A percentile compares a stretch with the other conserved stretches of the same genome.
phyloP scores from a whole-genome alignment of 176 grass and related monocot genomes.

The Urochloa ruziziensis region DNA sequence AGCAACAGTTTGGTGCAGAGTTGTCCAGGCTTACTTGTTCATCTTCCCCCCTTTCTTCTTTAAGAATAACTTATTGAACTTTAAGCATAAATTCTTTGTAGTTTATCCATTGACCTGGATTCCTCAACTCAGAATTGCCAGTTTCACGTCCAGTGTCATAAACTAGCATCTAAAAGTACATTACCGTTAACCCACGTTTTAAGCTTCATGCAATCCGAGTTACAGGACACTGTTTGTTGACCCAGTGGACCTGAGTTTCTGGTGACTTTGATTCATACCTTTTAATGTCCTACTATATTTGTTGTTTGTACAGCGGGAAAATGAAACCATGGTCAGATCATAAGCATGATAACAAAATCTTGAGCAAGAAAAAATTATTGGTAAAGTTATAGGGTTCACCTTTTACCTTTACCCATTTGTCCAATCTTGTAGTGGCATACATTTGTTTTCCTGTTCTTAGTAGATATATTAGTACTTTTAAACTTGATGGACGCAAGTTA shows the following conservation, averaged over 20 bases:
- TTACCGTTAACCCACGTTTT: background rate
- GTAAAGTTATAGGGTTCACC: background rate
- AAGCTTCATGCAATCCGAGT: too few species aligned
- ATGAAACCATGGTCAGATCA: background rate
- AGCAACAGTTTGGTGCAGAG: background rate
- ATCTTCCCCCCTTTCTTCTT: background rate
- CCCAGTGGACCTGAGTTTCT: background rate
- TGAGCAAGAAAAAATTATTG: background rate
- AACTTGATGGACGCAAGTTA: background rate
- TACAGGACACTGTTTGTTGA: background rate
- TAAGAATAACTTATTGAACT: too few species aligned
- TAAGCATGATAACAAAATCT: background rate
- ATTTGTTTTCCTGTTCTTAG: background rate
- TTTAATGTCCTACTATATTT: background rate
- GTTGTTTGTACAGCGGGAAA: background rate
- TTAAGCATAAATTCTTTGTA: background rate
- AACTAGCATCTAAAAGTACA: background rate
- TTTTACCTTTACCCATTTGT: background rate
- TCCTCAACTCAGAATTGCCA: background rate
- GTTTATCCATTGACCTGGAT: background rate
- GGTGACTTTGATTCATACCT: background rate
- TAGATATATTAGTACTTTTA: background rate
- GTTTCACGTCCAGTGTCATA: background rate
- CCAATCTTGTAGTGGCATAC: background rate
- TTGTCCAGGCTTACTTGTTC: background rate